These are phyloP conservation scores for Penicillium crustosum DNA, from an alignment of 2,329 filamentous ascomycete genomes.

Conservation along the genomic window DNA sequence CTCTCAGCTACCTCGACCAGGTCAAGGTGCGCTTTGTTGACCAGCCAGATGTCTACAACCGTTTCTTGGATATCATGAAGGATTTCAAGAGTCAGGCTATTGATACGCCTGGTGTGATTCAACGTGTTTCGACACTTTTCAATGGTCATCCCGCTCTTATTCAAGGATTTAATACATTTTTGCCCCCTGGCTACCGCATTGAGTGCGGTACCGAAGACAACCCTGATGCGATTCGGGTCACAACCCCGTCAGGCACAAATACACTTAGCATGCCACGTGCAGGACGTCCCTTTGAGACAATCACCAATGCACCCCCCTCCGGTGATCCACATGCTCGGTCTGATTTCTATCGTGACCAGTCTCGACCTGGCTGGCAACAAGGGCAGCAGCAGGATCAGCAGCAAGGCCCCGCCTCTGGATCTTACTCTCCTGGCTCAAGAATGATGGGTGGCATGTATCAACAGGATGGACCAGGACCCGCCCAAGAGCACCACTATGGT, in stretches of 20 bases:
- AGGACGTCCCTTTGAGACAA: constrained; percentile 37
- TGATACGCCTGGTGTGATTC: constrained; percentile 95
- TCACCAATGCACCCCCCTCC: constrained; percentile 33
- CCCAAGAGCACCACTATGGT: constrained; percentile 46
- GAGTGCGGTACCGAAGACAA: constrained; percentile 93
- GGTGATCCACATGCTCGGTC: constrained; percentile 35
- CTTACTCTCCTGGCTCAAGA: constrained; percentile 44
- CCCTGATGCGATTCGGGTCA: constrained; percentile 93
- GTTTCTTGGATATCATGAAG: constrained; percentile 98
- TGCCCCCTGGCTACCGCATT: constrained; percentile 93
- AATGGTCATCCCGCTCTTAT: constrained; percentile 93
- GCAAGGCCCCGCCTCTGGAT: constrained; percentile 33
- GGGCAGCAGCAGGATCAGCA: constrained; percentile 32
- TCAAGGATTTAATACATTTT: constrained; percentile 96
- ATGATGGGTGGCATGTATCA: constrained; percentile 41
- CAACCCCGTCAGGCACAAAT: constrained; percentile 95
- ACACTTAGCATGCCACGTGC: constrained; percentile 71
- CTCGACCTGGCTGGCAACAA: constrained; percentile 43
- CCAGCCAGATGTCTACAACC: constrained; percentile 94
- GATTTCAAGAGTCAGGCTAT: constrained; percentile 99
- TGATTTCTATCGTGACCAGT: constrained; percentile 43
- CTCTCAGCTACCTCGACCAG: constrained; percentile 93
- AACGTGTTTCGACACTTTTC: constrained; percentile 91
- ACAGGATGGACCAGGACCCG: constrained; percentile 37
- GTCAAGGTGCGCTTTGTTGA: constrained; percentile 98